A percentile compares a stretch with the other conserved stretches of the same genome.
Conservation (phyloP, 805 yeast species). For the Grigorovia humatica region DNA sequence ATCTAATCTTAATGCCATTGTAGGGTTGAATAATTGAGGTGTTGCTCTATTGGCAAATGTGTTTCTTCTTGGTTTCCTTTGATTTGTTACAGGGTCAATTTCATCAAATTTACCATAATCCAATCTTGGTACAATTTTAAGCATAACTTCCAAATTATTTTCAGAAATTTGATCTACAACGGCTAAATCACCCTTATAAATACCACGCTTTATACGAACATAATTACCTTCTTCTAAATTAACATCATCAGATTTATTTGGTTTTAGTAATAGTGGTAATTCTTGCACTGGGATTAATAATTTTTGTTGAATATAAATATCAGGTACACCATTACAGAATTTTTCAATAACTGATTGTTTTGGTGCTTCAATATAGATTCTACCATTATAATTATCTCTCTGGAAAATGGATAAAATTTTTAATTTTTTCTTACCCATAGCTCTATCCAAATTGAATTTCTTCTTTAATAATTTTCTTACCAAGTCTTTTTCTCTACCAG, state of each 20-base stretch:
- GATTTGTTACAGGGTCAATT: conserved; percentile 42
- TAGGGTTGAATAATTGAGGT: conserved; percentile 76
- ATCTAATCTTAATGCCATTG: conserved; percentile 81
- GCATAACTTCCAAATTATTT: conserved; percentile 89
- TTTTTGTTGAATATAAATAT: conserved; percentile 64
- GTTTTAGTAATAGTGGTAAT: conserved; percentile 85
- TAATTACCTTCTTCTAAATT: conserved; percentile 87
- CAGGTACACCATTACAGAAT: conserved; percentile 83
- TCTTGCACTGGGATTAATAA: conserved; percentile 91
- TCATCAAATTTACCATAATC: conserved; percentile 69
- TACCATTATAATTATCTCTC: conserved; percentile 85
- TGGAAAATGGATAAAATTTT: conserved; percentile 86
- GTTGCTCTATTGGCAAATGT: conserved; percentile 68
- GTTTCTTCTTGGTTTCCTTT: conserved; percentile 40
- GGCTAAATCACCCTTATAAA: conserved; percentile 87
- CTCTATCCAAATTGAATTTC: conserved; percentile 65
- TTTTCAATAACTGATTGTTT: conserved; percentile 84
- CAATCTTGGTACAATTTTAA: conserved; percentile 84
- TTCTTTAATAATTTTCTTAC: conserved; percentile 79
- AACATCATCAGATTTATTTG: conserved; percentile 77
- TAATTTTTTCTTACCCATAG: conserved; percentile 54
- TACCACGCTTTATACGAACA: conserved; percentile 83
- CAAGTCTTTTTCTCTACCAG: conserved; percentile 85
- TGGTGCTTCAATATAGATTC: conserved; percentile 89
- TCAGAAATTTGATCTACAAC: conserved; percentile 88